A percentile compares a stretch with the other conserved stretches of the same genome.
Evolutionary conservation across 495 filamentous ascomycete species (phyloP).

Genomic region (Aspergillus mulundensis): DNA sequence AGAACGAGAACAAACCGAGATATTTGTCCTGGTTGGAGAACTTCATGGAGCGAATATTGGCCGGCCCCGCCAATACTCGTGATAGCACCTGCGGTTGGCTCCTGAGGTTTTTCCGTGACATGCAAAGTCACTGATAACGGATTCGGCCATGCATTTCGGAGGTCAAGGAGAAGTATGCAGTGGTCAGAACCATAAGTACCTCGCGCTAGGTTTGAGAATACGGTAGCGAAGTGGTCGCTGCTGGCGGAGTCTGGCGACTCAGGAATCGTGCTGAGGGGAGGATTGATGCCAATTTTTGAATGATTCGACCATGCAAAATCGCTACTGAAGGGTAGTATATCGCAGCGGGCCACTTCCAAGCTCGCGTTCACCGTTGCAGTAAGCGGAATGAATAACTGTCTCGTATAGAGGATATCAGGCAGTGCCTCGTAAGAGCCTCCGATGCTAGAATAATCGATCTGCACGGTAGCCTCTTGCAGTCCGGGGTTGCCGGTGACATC

Average conservation of each 20-base stretch:
- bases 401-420: conserved; percentile 74
- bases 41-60: conserved; percentile 50
- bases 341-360: conserved; percentile 71
- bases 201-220: conserved; percentile 39
- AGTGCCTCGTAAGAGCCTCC: conserved; percentile 60
- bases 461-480: conserved; percentile 73
- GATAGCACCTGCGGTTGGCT: background rate
- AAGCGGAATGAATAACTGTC: conserved; percentile 75
- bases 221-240: conserved; percentile 34
- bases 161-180: conserved; percentile 76
- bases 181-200: conserved; percentile 54
- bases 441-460: conserved; percentile 76
- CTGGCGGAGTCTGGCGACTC: conserved; percentile 20
- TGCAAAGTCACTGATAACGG: conserved; percentile 56
- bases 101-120: conserved; percentile 41
- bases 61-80: conserved; percentile 14
- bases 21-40: conserved; percentile 73
- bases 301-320: conserved; percentile 53
- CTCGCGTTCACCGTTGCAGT: conserved; percentile 90
- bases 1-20: conserved; percentile 73
- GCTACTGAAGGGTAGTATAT: conserved; percentile 66
- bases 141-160: conserved; percentile 84
- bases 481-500: conserved; percentile 84
- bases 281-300: conserved; percentile 13
- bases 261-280: conserved; percentile 1